Evolutionary conservation across 306 rosid genomes (phyloP).

Genomic region (Citrullus amarus): DNA sequence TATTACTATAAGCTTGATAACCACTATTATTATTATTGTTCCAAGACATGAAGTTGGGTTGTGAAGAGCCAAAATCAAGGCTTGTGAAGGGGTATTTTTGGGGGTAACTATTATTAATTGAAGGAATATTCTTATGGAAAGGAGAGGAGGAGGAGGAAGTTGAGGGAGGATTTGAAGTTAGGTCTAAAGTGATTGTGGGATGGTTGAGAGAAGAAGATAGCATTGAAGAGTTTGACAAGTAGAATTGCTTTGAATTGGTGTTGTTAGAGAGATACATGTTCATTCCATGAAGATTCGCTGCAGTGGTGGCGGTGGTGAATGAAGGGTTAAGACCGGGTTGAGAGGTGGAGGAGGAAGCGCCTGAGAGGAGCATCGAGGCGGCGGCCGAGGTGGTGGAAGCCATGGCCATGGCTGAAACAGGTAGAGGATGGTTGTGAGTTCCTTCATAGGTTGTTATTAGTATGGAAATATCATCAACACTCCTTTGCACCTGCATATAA

Average conservation of each 20-base stretch:
- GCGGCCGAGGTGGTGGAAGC: slow-evolving; percentile 97
- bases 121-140: slow-evolving; percentile 30
- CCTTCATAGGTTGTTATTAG: slow-evolving; percentile 87
- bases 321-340: slow-evolving; percentile 9
- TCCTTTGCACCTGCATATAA: slow-evolving; percentile 65
- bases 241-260: slow-evolving; percentile 41
- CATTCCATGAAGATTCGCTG: slow-evolving; percentile 31
- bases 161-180: slow-evolving; percentile 48
- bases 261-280: slow-evolving; percentile 42
- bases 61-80: slow-evolving; percentile 45
- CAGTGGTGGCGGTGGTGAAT: background rate
- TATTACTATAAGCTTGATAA: background rate
- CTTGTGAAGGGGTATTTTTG: slow-evolving; percentile 36
- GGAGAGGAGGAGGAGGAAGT: slow-evolving; percentile 27
- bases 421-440: slow-evolving; percentile 81
- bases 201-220: slow-evolving; percentile 29
- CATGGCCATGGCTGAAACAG: slow-evolving; percentile 81
- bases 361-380: slow-evolving; percentile 73
- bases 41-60: slow-evolving; percentile 41
- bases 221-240: slow-evolving; percentile 47
- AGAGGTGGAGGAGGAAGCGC: slow-evolving; percentile 56
- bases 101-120: slow-evolving; percentile 15
- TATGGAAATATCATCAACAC: slow-evolving; percentile 68
- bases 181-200: slow-evolving; percentile 87
- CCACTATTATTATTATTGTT: slow-evolving; percentile 8